Base-by-base conservation (phyloP, 257 asterid species). In the Voacanga thouarsii region DNA sequence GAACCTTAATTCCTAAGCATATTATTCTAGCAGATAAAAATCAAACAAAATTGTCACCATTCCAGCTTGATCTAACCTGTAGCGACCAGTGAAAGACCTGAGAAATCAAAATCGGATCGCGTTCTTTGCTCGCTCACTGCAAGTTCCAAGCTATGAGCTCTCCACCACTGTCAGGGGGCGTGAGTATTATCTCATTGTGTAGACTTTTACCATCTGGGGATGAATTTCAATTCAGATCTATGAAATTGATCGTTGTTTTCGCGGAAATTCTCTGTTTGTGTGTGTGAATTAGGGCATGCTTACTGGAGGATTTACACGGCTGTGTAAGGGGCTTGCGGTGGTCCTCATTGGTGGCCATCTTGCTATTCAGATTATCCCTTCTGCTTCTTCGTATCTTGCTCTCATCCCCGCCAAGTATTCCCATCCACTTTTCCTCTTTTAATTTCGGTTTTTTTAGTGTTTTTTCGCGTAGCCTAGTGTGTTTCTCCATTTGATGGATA, bases 321-420 rank as follows among this genome's bases (percentile, higher is more conserved):
- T 96, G 71, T 92, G 98, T 86, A 96, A 92, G 83, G 97, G 98
- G 41, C 77, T 93, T 68, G 92, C 94, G 16, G 97, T 90, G 80
- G 94, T 96, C 21, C 88, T 96, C 77, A 79, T 94, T 1, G 94
- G 86, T 70, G 97, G 99, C 33, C 98, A 96, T 88, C 69, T 92
- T 86, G 88, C 87, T 75, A 87, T 90, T 51, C 94, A 92, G 86
- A 87, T 89, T 81, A 61, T 91, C 24, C 96, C 99, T 33, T 81
- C 94, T 82, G 88, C 94, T 71, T 80, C 89, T 83, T 86, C 96
- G 47, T 90, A 90, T 80, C 92, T 96, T 33, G 97, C 99, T 76
- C 98, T 96, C 65, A 91, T 93, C 78, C 99, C 99, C 66, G 97
- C 98, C 78, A 96, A 89, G 99, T 96, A 89, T 56, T 79, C 51